These are phyloP conservation scores for Diaporthe helianthi DNA, from an alignment of 2,329 filamentous ascomycete species.

Conservation along the genomic window DNA sequence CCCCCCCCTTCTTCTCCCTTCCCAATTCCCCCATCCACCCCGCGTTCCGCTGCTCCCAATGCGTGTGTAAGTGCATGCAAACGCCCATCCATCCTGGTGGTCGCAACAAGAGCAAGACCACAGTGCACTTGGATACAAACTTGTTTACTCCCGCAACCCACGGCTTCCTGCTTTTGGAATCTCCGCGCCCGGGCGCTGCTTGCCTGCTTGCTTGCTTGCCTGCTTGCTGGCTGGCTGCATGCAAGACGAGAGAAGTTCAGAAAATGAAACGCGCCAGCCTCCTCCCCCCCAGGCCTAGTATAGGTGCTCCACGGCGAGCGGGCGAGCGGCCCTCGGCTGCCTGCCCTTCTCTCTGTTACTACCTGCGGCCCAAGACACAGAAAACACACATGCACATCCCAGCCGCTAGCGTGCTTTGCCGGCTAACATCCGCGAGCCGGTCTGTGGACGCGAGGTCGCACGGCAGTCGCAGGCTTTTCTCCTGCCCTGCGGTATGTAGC, in stretches of 20 bases:
- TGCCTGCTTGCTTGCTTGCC: too few relatives aligned
- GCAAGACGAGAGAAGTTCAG: neutral
- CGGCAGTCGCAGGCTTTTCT: neutral
- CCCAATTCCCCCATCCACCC: neutral
- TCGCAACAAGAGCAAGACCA: neutral
- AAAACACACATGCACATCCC: neutral
- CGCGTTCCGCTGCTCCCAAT: neutral
- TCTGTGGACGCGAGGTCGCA: slow-evolving; percentile 15
- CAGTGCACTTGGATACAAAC: too few relatives aligned
- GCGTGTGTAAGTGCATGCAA: too few relatives aligned
- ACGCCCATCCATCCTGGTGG: neutral
- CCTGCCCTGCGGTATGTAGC: too few relatives aligned
- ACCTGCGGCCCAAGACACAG: neutral
- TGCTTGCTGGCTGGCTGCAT: neutral
- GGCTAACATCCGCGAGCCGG: slow-evolving; percentile 20
- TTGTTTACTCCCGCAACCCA: neutral
- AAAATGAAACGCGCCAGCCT: slow-evolving; percentile 1
- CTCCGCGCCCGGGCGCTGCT: neutral
- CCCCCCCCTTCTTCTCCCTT: too few relatives aligned
- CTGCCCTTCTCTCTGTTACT: neutral
- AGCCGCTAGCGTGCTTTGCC: neutral
- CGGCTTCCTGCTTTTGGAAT: slow-evolving; percentile 15
- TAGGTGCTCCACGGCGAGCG: neutral
- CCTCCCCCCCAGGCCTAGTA: too few relatives aligned
- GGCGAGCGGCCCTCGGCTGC: neutral